Evolutionary conservation across 176 grass and related monocot species (phyloP).

Genomic region (Juncus inflexus): DNA sequence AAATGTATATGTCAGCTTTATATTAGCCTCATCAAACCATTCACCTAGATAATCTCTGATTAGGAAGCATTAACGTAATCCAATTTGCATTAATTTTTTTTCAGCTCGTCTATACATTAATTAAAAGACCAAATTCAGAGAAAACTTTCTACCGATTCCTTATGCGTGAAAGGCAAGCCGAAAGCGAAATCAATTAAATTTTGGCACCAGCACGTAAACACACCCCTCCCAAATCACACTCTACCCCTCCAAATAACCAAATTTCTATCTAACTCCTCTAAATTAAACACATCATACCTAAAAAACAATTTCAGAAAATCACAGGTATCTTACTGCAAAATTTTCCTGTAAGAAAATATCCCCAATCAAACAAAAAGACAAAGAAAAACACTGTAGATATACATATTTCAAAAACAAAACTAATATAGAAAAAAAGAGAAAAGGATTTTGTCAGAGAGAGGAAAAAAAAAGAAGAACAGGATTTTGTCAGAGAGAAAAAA

Average conservation of each 20-base stretch:
- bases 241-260: not conserved
- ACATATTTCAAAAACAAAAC: not conserved
- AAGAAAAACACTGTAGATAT: not conserved
- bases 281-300: not conserved
- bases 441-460: not conserved
- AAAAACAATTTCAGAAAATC: no score
- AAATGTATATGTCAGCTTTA: no score
- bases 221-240: not conserved
- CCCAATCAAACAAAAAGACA: not conserved
- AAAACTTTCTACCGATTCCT: not conserved
- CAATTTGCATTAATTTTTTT: no score
- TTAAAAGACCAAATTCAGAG: not conserved
- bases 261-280: not conserved
- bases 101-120: not conserved
- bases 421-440: slow-evolving; percentile 1
- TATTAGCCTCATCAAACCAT: no score
- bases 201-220: not conserved
- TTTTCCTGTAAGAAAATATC: no score
- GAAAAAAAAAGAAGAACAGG: slow-evolving; percentile 4
- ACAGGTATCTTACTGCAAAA: no score
- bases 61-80: no score
- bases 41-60: no score
- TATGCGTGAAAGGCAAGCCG: slow-evolving; percentile 22
- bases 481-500: slow-evolving; percentile 6
- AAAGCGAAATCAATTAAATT: slow-evolving; percentile 11